A percentile compares a stretch with the other conserved stretches of the same genome.
phyloP scores from a whole-genome alignment of 257 asterid genomes.

The Solanum arcanum region DNA sequence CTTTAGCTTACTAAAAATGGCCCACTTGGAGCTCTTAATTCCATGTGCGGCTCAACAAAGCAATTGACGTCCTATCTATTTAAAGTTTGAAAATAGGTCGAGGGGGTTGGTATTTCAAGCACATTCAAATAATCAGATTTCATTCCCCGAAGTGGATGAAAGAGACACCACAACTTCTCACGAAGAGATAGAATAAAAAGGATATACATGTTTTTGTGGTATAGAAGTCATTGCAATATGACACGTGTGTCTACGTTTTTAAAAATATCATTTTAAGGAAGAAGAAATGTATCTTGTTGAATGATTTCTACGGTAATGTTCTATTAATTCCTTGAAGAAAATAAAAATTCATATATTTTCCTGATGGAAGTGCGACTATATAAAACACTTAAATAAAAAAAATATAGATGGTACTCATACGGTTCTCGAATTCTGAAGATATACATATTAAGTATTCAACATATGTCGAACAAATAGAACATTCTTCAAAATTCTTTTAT shows the following conservation, averaged over 20 bases:
- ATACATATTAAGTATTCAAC: background rate
- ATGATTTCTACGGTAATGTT: background rate
- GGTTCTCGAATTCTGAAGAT: background rate
- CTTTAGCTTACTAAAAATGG: background rate
- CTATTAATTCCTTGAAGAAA: background rate
- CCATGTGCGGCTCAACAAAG: background rate
- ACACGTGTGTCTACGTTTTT: background rate
- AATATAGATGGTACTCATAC: background rate
- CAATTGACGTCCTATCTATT: background rate
- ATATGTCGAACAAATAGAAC: too few species aligned
- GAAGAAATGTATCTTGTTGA: background rate
- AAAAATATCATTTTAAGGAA: too few species aligned
- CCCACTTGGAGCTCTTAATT: background rate
- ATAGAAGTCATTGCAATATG: background rate
- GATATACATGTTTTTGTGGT: background rate
- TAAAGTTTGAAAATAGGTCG: background rate
- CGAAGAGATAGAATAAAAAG: background rate
- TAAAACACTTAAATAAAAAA: background rate
- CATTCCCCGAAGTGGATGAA: background rate
- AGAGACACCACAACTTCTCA: background rate
- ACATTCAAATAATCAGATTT: background rate
- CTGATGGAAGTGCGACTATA: background rate
- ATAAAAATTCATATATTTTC: background rate
- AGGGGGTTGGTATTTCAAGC: background rate
- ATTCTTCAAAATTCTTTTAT: too few species aligned